Evolutionary conservation across 495 filamentous ascomycete species (phyloP), one percentile per base, ranked within the genome.

Genomic region (Monascus purpureus): DNA sequence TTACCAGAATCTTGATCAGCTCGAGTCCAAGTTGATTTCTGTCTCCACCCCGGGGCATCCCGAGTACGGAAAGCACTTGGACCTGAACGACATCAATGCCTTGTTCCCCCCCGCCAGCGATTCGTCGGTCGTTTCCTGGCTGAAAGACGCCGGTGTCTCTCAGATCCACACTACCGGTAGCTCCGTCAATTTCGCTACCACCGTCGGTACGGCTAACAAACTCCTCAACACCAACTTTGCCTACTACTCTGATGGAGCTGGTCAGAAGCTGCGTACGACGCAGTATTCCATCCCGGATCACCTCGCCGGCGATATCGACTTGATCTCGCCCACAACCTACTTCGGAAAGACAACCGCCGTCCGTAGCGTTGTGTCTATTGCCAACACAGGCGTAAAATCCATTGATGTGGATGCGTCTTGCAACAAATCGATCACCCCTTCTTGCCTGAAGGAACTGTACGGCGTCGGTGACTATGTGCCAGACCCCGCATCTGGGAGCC

Each of bases 261-360:
- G 55, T 41, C 23, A 57, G 22, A 64, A 66, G 40, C 40, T 54
- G 33, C 64, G 77, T 8, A 72, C 77, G 3, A 67, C 68, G n/a
- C 42, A 61, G 25, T 81, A 82, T 53, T 74, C 71, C 8, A 60
- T 83, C 3, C 78, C 78, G 0, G 61, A 70, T 31, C 47, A 61
- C 4, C 46, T 83, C 15, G 46, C 46, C 14, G 32, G 44, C 3
- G 49, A 59, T 39, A 65, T 80, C 32, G 65, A 74, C 30, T 50
- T 78, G 29, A 65, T 80, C 33, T 57, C 66, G 28, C 75, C 75
- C 0, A 75, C 72, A 2, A 72, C 67, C 13, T 66, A 57, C 32
- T 77, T 80, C 37, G 66, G 67, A 33, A 60, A 62, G 38, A 55
- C 56, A 8, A 36, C 30, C 17, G 49, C 28, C 6, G 39, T 50